phyloP scores from a whole-genome alignment of 345 rosid genomes.

The Alliaria petiolata region DNA sequence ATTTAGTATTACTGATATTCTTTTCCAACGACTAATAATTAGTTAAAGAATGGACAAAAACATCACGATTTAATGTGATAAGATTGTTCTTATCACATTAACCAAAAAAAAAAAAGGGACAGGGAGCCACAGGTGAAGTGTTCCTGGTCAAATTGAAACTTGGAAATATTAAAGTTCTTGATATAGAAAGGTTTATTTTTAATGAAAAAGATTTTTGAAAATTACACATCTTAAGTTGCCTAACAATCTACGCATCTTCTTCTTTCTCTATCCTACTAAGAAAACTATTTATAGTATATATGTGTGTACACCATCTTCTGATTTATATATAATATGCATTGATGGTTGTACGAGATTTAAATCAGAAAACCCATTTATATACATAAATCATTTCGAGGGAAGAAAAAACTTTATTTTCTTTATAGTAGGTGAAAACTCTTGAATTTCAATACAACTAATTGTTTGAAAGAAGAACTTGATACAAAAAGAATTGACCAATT shows the following conservation, averaged over 20 bases:
- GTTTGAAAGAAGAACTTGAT: conserved; percentile 7
- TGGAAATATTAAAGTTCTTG: conserved; percentile 31
- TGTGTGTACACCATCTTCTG: background rate
- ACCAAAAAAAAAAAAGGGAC: conserved; percentile 22
- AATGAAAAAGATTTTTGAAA: conserved; percentile 6
- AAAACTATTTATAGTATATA: conserved; percentile 17
- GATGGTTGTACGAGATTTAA: background rate
- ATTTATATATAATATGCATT: conserved; percentile 10
- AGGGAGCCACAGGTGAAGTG: conserved; percentile 32
- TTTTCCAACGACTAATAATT: background rate
- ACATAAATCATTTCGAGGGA: background rate
- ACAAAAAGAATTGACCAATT: conserved; percentile 24
- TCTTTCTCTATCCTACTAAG: conserved; percentile 16
- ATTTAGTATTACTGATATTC: background rate
- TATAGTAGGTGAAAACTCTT: conserved; percentile 22
- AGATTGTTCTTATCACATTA: conserved; percentile 24
- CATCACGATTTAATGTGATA: conserved; percentile 27
- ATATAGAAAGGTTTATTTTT: conserved; percentile 22
- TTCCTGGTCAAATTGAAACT: conserved; percentile 37
- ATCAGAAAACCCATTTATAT: background rate
- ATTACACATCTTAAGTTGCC: conserved; percentile 26
- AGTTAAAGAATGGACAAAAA: conserved; percentile 27
- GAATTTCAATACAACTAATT: conserved; percentile 8
- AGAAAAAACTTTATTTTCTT: background rate
- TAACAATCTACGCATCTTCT: conserved; percentile 34